Percentiles rank a stretch among this genome's conserved stretches.
These are phyloP conservation scores for Thinopyrum obtusiflorum DNA, from an alignment of 202 grass and related monocot genomes.

Conservation along the genomic window DNA sequence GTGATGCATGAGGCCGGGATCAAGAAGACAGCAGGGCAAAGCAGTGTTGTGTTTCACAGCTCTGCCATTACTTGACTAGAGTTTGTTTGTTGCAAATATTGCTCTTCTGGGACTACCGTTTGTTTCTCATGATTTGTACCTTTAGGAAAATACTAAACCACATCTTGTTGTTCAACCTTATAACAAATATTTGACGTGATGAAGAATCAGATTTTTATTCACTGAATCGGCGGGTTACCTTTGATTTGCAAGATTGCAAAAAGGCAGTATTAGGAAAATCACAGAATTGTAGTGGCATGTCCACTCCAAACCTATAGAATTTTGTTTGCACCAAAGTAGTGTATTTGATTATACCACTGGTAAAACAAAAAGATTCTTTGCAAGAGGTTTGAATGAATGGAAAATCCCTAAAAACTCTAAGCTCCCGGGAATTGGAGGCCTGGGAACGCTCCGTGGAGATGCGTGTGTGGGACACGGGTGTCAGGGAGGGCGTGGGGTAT, in stretches of 20 bases:
- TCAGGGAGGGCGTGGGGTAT: too few species aligned
- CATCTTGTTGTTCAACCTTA: not conserved
- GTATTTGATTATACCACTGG: too few species aligned
- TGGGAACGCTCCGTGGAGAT: too few species aligned
- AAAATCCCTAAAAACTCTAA: too few species aligned
- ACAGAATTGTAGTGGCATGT: too few species aligned
- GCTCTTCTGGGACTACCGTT: not conserved
- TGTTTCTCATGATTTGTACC: not conserved
- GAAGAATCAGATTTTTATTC: not conserved
- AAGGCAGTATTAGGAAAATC: too few species aligned
- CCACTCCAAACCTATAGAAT: too few species aligned
- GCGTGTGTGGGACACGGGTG: too few species aligned
- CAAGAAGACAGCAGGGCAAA: constrained; percentile 54
- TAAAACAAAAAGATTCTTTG: too few species aligned
- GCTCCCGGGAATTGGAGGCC: too few species aligned
- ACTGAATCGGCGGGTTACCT: not conserved
- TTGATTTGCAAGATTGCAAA: not conserved
- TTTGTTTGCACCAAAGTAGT: too few species aligned
- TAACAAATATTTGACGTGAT: not conserved
- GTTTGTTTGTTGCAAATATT: not conserved
- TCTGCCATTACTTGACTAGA: not conserved
- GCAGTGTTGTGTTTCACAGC: constrained; percentile 35
- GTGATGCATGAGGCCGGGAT: constrained; percentile 51
- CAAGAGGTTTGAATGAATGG: too few species aligned
- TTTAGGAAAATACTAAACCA: not conserved